Conservation (phyloP, 768 basidiomycete genomes). For the Tricholoma saponaceum region DNA sequence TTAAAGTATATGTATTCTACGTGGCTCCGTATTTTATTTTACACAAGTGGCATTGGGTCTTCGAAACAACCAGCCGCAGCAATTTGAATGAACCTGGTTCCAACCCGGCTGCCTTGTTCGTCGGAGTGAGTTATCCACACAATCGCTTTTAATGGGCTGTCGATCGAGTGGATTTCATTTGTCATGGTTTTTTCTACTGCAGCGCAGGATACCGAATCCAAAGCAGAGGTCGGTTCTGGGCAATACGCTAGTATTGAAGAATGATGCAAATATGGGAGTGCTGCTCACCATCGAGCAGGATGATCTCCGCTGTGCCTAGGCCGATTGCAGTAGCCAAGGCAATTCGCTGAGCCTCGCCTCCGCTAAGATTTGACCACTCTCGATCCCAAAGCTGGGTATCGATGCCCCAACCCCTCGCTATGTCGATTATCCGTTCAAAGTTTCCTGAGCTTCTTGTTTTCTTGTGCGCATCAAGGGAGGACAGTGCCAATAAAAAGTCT, state of each 20-base stretch:
- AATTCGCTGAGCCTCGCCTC: constrained; percentile 85
- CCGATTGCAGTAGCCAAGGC: constrained; percentile 73
- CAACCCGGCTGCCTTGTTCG: constrained; percentile 73
- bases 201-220: constrained; percentile 65
- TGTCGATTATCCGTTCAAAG: constrained; percentile 39
- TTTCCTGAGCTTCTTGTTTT: constrained; percentile 20
- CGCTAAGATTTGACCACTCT: constrained; percentile 76
- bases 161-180: constrained; percentile 42
- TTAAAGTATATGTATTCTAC: too few species aligned
- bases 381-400: constrained; percentile 70
- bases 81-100: constrained; percentile 60
- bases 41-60: constrained; percentile 21
- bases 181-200: constrained; percentile 64
- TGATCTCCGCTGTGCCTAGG: constrained; percentile 68
- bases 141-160: constrained; percentile 60
- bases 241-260: not conserved
- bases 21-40: not conserved
- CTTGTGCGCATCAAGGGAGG: constrained; percentile 44
- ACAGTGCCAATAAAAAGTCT: constrained; percentile 61
- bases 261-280: not conserved
- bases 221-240: constrained; percentile 85
- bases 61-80: constrained; percentile 41
- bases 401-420: constrained; percentile 66
- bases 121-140: constrained; percentile 89
- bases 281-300: constrained; percentile 72